Base-by-base conservation (phyloP, 768 basidiomycete species). In the Ramaria sp. region DNA sequence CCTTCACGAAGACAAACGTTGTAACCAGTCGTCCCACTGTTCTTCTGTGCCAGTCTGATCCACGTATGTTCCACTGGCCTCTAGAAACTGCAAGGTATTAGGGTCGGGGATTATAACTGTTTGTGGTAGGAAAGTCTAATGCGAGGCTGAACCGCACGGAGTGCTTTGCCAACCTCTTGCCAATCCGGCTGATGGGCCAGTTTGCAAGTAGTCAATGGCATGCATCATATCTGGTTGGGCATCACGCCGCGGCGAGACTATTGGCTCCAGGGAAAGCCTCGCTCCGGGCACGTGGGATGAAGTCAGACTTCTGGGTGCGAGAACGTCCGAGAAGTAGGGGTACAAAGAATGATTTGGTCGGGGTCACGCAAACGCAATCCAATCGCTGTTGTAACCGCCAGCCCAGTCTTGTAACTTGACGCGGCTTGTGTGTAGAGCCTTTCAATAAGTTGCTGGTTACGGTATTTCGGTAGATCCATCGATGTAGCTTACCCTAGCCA, bases 401-500 rank as follows among this genome's bases (percentile, higher is more conserved):
- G 13, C 6, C 47, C 47, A 5, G 20, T 24, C 47, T 31, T 48
- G 24, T 5, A 10, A 6, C 6, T 22, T 48, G 13, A 13, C 13
- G 12, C 17, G 12, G 47, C 47, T 17, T 15, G 12, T 17, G 5
- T 27, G 30, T 4, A 9, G 12, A 48, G 13, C 10, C 17, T 48
- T 24, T 24, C 47, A 3, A 48, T 48, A 10, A 48, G 7, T 17
- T 17, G 20, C 47, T 48, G 17, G 47, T 48, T 15, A 31, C 22
- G n/a, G 30, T 45, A 15, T 15, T 45, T 45, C 43, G n/a, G 13
- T 48, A 9, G 15, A 53, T 41, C 7, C 17, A n/a, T 7, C 27
- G n/a, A 41, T 37, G 42, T 51, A 48, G 54, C 70, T 51, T 59
- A 77, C 76, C 60, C 71, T 59, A 24, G 70, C 68, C 7, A 65